These are phyloP conservation scores for Abortiporus biennis DNA, from an alignment of 1,284 basidiomycete species.

Conservation along the genomic window DNA sequence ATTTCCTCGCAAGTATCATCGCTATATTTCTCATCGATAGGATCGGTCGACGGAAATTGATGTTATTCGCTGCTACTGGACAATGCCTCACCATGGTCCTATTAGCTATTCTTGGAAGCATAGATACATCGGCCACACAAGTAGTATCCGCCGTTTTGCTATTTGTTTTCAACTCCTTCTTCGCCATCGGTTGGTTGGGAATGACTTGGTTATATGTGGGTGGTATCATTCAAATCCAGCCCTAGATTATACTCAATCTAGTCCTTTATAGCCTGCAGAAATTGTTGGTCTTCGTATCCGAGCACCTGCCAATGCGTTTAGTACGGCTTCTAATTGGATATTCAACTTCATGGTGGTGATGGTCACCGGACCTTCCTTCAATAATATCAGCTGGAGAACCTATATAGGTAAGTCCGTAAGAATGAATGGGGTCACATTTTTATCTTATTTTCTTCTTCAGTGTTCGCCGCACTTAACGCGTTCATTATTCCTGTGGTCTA, in stretches of 20 bases:
- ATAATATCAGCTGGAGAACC: slow-evolving; percentile 54
- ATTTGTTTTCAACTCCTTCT: slow-evolving; percentile 68
- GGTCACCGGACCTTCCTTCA: slow-evolving; percentile 61
- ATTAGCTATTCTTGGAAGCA: slow-evolving; percentile 47
- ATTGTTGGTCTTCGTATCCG: slow-evolving; percentile 57
- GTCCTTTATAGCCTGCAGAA: slow-evolving; percentile 48
- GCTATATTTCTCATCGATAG: slow-evolving; percentile 57
- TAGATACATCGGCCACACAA: slow-evolving; percentile 39
- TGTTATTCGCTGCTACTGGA: slow-evolving; percentile 66
- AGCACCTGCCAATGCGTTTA: slow-evolving; percentile 62
- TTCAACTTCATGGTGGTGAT: slow-evolving; percentile 66
- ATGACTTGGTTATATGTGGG: slow-evolving; percentile 67
- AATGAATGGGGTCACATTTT: not conserved
- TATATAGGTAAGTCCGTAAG: slow-evolving; percentile 42
- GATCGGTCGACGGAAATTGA: slow-evolving; percentile 57
- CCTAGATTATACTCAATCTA: not conserved
- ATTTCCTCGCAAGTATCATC: slow-evolving; percentile 55
- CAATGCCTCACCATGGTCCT: slow-evolving; percentile 59
- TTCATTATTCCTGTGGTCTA: slow-evolving; percentile 57
- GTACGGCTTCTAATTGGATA: slow-evolving; percentile 65
- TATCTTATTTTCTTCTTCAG: slow-evolving; percentile 20
- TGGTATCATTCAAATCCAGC: slow-evolving; percentile 8
- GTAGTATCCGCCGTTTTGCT: slow-evolving; percentile 54
- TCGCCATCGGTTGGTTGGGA: slow-evolving; percentile 68
- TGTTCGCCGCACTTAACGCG: slow-evolving; percentile 57